Percentiles rank a stretch among this genome's conserved stretches.
Conservation (phyloP, 768 basidiomycete species). For the Tephrocybe sp. region DNA sequence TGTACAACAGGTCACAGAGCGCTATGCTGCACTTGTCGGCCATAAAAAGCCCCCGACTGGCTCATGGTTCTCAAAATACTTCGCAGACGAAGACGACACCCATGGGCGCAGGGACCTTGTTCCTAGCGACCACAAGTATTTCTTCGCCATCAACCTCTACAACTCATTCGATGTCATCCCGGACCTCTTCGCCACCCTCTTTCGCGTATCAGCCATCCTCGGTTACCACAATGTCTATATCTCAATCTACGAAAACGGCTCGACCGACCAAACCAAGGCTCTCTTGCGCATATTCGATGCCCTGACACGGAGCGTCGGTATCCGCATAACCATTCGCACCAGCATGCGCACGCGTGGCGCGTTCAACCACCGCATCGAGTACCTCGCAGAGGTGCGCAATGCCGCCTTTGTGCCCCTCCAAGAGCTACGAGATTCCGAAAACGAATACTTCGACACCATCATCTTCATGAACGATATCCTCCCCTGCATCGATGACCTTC, state of each 20-base stretch:
- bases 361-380: constrained; percentile 99
- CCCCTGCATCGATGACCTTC: constrained; percentile 95
- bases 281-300: constrained; percentile 94
- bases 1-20: constrained; percentile 77
- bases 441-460: constrained; percentile 95
- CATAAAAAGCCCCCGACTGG: constrained; percentile 58
- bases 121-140: constrained; percentile 89
- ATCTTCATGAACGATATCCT: constrained; percentile 99
- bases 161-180: constrained; percentile 99
- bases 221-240: constrained; percentile 99
- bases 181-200: constrained; percentile 95
- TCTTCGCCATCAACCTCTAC: constrained; percentile 99
- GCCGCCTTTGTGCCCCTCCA: constrained; percentile 94
- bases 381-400: constrained; percentile 99
- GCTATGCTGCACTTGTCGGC: constrained; percentile 84
- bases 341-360: constrained; percentile 91
- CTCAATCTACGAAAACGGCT: constrained; percentile 99
- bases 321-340: constrained; percentile 92
- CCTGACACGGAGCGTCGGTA: constrained; percentile 83
- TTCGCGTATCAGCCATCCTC: constrained; percentile 86
- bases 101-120: constrained; percentile 36
- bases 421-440: constrained; percentile 88
- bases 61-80: constrained; percentile 63
- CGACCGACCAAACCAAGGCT: constrained; percentile 98
- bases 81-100: constrained; percentile 42